Conservation (phyloP, 169 alveolate species). For the Plasmodium yoelii region DNA sequence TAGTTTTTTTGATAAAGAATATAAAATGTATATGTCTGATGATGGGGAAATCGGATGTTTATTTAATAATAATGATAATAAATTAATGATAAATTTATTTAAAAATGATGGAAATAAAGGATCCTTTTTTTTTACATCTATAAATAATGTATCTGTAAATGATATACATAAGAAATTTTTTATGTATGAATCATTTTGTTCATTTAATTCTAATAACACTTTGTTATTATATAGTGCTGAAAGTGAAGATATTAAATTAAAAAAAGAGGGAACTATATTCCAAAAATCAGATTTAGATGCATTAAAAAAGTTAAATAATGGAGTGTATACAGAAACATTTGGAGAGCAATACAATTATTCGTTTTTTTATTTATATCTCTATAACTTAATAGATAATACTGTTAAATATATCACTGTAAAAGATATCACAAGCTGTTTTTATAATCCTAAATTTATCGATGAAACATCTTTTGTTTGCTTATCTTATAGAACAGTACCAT, state of each 20-base stretch:
- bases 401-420: conserved; percentile 33
- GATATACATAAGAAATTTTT: conserved; percentile 55
- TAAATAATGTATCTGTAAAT: conserved; percentile 27
- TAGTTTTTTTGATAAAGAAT: conserved; percentile 58
- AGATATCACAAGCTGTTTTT: conserved; percentile 53
- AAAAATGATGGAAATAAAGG: conserved; percentile 38
- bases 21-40: conserved; percentile 58
- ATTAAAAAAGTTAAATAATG: conserved; percentile 49
- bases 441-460: conserved; percentile 71
- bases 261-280: conserved; percentile 18
- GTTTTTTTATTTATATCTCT: conserved; percentile 68
- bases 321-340: conserved; percentile 58
- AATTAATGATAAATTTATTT: conserved; percentile 46
- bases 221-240: conserved; percentile 71
- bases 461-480: conserved; percentile 73
- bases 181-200: conserved; percentile 48
- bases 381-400: conserved; percentile 52
- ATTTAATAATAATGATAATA: conserved; percentile 54
- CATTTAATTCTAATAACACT: conserved; percentile 51
- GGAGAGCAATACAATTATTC: conserved; percentile 60
- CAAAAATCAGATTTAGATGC: conserved; percentile 25
- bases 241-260: conserved; percentile 27
- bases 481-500: conserved; percentile 43
- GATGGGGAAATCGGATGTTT: conserved; percentile 71
- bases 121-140: conserved; percentile 34